phyloP scores from a whole-genome alignment of 805 yeast genomes.

The Blastobotrys peoriensis region DNA sequence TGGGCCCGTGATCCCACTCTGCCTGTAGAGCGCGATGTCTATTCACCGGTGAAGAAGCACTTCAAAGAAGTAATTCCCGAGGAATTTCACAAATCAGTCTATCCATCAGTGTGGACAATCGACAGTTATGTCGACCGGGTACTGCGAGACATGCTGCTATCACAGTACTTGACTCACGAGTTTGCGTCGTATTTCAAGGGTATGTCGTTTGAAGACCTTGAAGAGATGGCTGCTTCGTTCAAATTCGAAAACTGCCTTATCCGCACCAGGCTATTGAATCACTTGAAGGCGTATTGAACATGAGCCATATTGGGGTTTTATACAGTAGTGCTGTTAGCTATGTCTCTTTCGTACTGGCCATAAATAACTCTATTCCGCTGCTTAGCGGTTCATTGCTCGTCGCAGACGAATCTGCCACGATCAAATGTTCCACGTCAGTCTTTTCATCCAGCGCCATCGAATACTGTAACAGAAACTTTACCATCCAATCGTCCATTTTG shows the following conservation, averaged over 20 bases:
- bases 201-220: slow-evolving; percentile 41
- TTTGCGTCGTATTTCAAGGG: slow-evolving; percentile 41
- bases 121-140: slow-evolving; percentile 36
- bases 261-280: too few species aligned
- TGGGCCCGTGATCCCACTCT: slow-evolving; percentile 47
- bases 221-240: slow-evolving; percentile 46
- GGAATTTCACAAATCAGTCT: slow-evolving; percentile 35
- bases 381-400: too few species aligned
- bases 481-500: too few species aligned
- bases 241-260: slow-evolving; percentile 47
- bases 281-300: too few species aligned
- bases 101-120: slow-evolving; percentile 38
- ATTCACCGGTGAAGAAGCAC: slow-evolving; percentile 34
- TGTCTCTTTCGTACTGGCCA: too few species aligned
- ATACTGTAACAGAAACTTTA: too few species aligned
- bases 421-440: too few species aligned
- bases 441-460: too few species aligned
- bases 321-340: too few species aligned
- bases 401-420: too few species aligned
- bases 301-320: too few species aligned
- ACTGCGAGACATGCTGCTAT: slow-evolving; percentile 39
- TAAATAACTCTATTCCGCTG: too few species aligned
- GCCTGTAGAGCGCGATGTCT: slow-evolving; percentile 31
- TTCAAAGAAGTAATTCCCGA: slow-evolving; percentile 37
- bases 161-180: slow-evolving; percentile 40